Base-by-base conservation (phyloP, 495 filamentous ascomycete genomes). In the Trichoderma gamsii region DNA sequence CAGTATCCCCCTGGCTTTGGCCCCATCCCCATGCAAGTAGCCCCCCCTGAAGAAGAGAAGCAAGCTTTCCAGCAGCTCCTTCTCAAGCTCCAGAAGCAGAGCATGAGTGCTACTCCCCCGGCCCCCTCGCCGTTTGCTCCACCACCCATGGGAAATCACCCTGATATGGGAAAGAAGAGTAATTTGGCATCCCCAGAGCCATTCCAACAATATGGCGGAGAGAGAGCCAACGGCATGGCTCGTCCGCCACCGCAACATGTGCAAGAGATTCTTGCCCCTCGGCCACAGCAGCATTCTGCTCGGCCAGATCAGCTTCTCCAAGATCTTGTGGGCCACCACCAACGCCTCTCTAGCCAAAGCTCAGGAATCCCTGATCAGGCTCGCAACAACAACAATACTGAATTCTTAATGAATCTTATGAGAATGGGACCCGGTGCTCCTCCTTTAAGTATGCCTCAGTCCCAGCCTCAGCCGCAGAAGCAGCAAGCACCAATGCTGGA, bases 31-130 rank as follows among this genome's bases (percentile, higher is more conserved):
- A 65, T 35, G 8, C 65, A 27, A 29, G 71, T 80, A 9, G 69
- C 80, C 43, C 80, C 84, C n/a, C 78, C 81, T 12, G 83, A 83
- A 68, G 88, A 90, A 27, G 94, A 99, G 69, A 93, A 92, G 76
- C 88, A 91, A 79, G 95, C 91, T 0, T 99, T 99, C 75, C 89
- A 94, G 69, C 86, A 88, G 61, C 89, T 99, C 51, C 79, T 99
- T 41, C 86, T 90, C 69, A 96, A 97, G 84, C 86, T 99, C 46
- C 80, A 85, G 65, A 73, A 74, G 70, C 79, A 73, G 70, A 79
- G 51, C 0, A 69, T 69, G 35, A 70, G 74, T 51, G 69, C 68
- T 16, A 71, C 69, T 65, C 67, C 67, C 35, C 70, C 2, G 70
- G 72, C 46, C 41, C 72, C 43, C 15, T 77, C 76, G 38, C 69